These are phyloP conservation scores for Helichrysum umbraculigerum DNA, from an alignment of 129 eudicot species.

Conservation along the genomic window DNA sequence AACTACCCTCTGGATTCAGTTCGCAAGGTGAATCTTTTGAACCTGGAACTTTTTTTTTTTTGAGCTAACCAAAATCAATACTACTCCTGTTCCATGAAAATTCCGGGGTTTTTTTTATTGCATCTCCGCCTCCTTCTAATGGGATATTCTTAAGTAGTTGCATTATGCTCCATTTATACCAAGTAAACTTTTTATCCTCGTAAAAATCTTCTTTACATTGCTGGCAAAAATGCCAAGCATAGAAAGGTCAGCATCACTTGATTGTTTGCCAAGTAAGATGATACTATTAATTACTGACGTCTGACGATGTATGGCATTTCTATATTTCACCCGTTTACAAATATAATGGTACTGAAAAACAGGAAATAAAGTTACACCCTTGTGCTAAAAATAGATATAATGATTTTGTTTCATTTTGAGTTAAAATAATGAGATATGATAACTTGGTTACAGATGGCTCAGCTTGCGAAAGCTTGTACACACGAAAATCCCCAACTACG, in stretches of 20 bases:
- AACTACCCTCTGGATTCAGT: slow-evolving; percentile 74
- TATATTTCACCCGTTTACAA: no score
- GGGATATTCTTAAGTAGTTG: background rate
- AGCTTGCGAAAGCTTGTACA: slow-evolving; percentile 86
- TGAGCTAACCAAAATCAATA: background rate
- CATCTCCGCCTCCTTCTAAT: background rate
- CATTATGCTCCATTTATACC: background rate
- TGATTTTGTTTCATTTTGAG: background rate
- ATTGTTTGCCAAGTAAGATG: background rate
- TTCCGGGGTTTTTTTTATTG: background rate
- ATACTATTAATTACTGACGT: no score
- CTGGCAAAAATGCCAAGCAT: background rate
- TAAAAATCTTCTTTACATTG: background rate
- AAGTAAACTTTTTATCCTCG: background rate
- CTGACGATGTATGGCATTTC: no score
- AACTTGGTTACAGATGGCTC: slow-evolving; percentile 60
- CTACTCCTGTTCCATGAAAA: background rate
- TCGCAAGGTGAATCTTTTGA: slow-evolving; percentile 47
- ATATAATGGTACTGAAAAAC: background rate
- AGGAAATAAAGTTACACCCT: background rate
- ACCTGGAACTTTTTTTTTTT: slow-evolving; percentile 1
- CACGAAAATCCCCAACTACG: slow-evolving; percentile 77
- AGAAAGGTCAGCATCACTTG: background rate
- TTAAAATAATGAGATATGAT: background rate
- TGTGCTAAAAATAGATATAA: background rate